Conservation (phyloP, 345 rosid genomes). For the Gossypium raimondii region DNA sequence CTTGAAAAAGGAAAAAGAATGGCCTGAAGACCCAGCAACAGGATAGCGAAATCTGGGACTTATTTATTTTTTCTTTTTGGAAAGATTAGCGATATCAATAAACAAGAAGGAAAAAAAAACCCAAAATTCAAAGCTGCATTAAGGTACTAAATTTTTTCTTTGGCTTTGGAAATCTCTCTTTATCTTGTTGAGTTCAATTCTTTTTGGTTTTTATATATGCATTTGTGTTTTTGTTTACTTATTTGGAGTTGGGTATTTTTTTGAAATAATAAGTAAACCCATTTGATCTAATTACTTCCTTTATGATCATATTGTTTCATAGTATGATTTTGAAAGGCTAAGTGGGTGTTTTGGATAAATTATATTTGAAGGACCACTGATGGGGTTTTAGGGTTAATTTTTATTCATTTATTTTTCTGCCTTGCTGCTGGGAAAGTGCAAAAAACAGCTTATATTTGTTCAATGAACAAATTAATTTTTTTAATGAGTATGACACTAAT, state of each 20-base stretch:
- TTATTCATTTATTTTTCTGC: background rate
- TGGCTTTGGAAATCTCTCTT: background rate
- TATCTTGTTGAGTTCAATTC: background rate
- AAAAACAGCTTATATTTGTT: background rate
- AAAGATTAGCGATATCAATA: background rate
- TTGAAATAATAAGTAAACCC: background rate
- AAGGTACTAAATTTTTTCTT: background rate
- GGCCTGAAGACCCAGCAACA: constrained; percentile 8
- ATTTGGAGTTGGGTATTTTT: background rate
- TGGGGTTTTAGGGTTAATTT: background rate
- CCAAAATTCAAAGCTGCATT: constrained; percentile 11
- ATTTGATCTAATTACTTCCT: constrained; percentile 13
- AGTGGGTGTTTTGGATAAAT: background rate
- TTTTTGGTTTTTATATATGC: background rate
- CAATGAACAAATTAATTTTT: background rate
- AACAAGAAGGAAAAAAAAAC: background rate
- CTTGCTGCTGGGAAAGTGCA: background rate
- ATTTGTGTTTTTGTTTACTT: background rate
- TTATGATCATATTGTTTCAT: background rate
- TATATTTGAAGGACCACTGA: background rate
- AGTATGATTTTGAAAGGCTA: background rate
- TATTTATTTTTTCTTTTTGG: background rate
- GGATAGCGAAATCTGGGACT: constrained; percentile 12
- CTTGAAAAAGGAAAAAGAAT: background rate
- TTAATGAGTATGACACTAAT: background rate